Conservation (phyloP, 23 red algal genomes). For the Gracilaria domingensis region DNA sequence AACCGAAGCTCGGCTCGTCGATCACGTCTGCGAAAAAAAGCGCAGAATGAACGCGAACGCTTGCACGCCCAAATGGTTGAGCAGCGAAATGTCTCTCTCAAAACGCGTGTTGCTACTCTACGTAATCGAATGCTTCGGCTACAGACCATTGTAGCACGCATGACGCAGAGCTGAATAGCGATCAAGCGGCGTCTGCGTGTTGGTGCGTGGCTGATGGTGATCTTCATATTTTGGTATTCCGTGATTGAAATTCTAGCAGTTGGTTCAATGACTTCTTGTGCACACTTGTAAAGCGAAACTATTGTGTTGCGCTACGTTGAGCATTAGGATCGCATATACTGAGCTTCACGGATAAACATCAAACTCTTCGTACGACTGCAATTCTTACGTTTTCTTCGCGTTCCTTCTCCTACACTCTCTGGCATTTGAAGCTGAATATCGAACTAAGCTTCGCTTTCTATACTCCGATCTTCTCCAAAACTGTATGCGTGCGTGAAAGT, state of each 20-base stretch:
- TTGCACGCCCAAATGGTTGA: slow-evolving; percentile 42
- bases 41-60: slow-evolving; percentile 26
- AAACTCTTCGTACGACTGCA: too few species aligned
- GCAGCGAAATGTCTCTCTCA: slow-evolving; percentile 38
- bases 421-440: too few species aligned
- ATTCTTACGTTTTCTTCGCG: too few species aligned
- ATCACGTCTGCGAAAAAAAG: slow-evolving; percentile 66
- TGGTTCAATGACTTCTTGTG: neutral
- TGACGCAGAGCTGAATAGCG: neutral
- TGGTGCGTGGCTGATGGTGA: neutral
- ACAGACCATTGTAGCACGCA: neutral
- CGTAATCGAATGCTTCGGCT: neutral
- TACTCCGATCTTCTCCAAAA: too few species aligned
- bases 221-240: neutral
- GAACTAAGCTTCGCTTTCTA: too few species aligned
- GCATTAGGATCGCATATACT: too few species aligned
- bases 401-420: too few species aligned
- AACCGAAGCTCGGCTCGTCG: slow-evolving; percentile 61
- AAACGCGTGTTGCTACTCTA: neutral
- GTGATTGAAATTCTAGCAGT: neutral
- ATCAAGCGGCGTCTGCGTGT: neutral
- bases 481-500: too few species aligned
- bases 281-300: too few species aligned
- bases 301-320: too few species aligned
- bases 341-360: too few species aligned